Evolutionary conservation across 495 filamentous ascomycete species (phyloP), one percentile per base, ranked within the genome.

Genomic region (Tuber brumale): DNA sequence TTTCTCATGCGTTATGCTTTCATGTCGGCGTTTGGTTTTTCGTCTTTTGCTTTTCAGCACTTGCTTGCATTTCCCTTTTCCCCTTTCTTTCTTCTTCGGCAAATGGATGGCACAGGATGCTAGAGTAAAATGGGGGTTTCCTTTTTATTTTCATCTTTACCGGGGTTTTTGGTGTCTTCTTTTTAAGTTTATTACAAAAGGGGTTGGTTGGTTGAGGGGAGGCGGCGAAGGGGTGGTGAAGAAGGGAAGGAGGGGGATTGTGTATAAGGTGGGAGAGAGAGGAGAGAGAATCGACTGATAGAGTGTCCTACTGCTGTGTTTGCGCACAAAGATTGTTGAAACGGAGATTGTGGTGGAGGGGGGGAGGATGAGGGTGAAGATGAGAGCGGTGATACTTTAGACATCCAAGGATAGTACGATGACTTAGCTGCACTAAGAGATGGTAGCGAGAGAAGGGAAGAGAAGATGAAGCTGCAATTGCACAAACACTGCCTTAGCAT

Each of bases 71-170:
- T 35, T 66, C 18, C 57, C 16, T 35, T 66, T 66, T 61, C 7
- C 35, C 57, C 31, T 27, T 66, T 66, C 51, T 31, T 35, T 8
- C 27, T 31, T 66, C 57, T 27, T 57, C 16, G 23, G 51, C 51
- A 66, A 66, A 66, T 35, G 57, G 27, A 66, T 66, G 57, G 57
- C 57, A 66, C 57, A 66, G 57, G 57, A 66, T 66, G 57, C 57
- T 66, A 66, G 57, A 35, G 27, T 18, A 35, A 66, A 35, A 35
- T 18, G 27, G 21, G 27, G 57, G 12, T 31, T 66, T 35, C 16
- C 14, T 35, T 35, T 16, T 35, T 35, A 16, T 66, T 66, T 57
- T 19, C 57, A 35, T 3, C 0, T 31, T 66, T 35, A 18, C 57
- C n/a, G 27, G 27, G 57, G 57, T 16, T 31, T 66, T 18, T 6